Evolutionary conservation across 352 stramenopile genomes (phyloP).

Genomic region (Thraustochytrium sp.): DNA sequence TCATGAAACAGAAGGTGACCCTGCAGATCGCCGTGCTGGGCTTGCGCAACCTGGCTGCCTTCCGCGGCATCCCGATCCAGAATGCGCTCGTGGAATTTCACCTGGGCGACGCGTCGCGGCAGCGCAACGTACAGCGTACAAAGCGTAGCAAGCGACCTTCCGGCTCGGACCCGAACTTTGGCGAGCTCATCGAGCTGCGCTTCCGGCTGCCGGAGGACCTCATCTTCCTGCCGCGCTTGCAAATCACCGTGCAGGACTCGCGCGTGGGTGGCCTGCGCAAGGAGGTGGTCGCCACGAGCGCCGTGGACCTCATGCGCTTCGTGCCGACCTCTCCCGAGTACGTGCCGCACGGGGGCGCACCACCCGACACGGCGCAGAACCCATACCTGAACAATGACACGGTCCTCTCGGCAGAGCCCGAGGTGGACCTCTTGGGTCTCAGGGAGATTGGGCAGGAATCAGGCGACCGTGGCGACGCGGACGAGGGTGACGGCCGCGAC

Average conservation of each 20-base stretch:
- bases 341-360: slow-evolving; percentile 50
- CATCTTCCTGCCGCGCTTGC: slow-evolving; percentile 70
- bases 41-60: slow-evolving; percentile 66
- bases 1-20: slow-evolving; percentile 61
- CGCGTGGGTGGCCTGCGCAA: slow-evolving; percentile 73
- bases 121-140: slow-evolving; percentile 62
- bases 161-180: slow-evolving; percentile 71
- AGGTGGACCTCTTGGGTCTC: slow-evolving; percentile 8
- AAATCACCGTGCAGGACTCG: slow-evolving; percentile 72
- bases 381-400: slow-evolving; percentile 1
- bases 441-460: neutral
- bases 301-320: slow-evolving; percentile 67
- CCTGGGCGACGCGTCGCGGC: slow-evolving; percentile 61
- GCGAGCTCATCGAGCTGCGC: slow-evolving; percentile 64
- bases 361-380: neutral
- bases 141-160: slow-evolving; percentile 59
- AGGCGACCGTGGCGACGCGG: too few species aligned
- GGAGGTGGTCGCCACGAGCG: slow-evolving; percentile 65
- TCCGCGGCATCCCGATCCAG: slow-evolving; percentile 72
- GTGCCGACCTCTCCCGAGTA: slow-evolving; percentile 62
- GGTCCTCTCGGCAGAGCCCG: neutral
- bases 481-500: too few species aligned
- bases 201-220: slow-evolving; percentile 72
- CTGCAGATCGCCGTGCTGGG: slow-evolving; percentile 69
- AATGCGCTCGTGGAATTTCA: slow-evolving; percentile 76